Percentiles rank a stretch among this genome's conserved stretches.
Evolutionary conservation across 805 yeast genomes (phyloP).

Genomic region (Hanseniaspora lindneri): DNA sequence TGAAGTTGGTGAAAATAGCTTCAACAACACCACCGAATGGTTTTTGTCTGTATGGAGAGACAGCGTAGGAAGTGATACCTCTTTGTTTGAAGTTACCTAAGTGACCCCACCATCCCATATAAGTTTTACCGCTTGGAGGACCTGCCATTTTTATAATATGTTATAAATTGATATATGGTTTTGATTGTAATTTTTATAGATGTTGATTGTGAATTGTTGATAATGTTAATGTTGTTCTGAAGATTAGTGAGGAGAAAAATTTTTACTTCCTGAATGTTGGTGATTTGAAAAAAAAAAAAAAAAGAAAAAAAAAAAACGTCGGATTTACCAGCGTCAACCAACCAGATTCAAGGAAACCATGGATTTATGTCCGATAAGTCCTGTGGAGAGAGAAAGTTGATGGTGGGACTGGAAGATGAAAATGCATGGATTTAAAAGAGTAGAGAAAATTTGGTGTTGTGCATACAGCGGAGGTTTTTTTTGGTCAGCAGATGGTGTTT

Average conservation of each 20-base stretch:
- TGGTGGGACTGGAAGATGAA: too few species aligned
- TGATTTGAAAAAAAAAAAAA: neutral
- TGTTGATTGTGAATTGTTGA: too few species aligned
- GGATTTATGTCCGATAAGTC: too few species aligned
- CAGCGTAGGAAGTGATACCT: conserved; percentile 75
- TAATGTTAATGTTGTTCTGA: neutral
- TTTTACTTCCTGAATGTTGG: neutral
- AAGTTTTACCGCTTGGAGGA: conserved; percentile 53
- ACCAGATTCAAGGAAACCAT: too few species aligned
- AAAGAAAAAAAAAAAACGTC: too few species aligned
- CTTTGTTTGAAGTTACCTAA: conserved; percentile 80
- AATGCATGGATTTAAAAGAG: too few species aligned
- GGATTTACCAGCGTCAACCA: too few species aligned
- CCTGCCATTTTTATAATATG: conserved; percentile 43
- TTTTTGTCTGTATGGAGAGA: conserved; percentile 86
- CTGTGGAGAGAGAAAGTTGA: too few species aligned
- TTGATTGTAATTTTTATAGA: conserved; percentile 2
- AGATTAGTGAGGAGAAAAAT: neutral
- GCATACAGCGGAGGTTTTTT: too few species aligned
- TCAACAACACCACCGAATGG: conserved; percentile 80
- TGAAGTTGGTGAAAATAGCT: conserved; percentile 80
- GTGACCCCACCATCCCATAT: conserved; percentile 97
- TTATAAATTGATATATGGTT: conserved; percentile 15
- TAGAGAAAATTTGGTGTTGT: too few species aligned
- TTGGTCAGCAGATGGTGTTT: too few species aligned